Evolutionary conservation across 2,329 filamentous ascomycete genomes (phyloP).

Genomic region (Trichoderma breve): DNA sequence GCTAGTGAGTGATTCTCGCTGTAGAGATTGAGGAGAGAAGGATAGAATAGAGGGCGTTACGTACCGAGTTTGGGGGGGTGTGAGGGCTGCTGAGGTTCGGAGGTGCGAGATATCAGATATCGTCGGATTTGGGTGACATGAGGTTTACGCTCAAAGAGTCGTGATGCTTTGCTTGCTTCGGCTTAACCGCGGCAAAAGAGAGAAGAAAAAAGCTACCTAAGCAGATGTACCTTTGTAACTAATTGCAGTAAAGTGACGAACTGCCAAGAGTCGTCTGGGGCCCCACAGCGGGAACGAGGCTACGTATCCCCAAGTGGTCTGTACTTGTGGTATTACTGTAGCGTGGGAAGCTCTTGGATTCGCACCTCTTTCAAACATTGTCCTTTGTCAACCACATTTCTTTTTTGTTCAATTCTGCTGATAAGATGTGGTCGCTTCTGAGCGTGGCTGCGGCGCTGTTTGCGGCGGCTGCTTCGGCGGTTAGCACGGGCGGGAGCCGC

Average conservation of each 20-base stretch:
- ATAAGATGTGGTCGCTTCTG: constrained; percentile 70
- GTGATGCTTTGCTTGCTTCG: neutral
- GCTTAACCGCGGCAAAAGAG: neutral
- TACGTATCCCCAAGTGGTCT: constrained; percentile 36
- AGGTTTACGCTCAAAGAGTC: neutral
- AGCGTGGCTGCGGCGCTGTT: constrained; percentile 68
- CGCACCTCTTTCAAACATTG: neutral
- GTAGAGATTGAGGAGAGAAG: neutral
- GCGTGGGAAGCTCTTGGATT: neutral
- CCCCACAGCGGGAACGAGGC: constrained; percentile 28
- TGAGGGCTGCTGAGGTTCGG: neutral
- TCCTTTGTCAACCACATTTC: neutral
- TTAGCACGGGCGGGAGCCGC: constrained; percentile 75
- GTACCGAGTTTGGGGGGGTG: neutral
- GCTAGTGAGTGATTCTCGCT: neutral
- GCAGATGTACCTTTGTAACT: neutral
- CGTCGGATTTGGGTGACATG: neutral
- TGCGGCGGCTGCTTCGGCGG: constrained; percentile 65
- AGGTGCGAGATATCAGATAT: neutral
- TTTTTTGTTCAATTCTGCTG: neutral
- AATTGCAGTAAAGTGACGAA: constrained; percentile 1
- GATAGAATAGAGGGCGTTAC: neutral
- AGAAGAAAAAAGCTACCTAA: neutral
- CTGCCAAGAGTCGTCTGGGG: neutral
- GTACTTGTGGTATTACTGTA: neutral